Conservation (phyloP, 2,329 filamentous ascomycete genomes). For the Fusarium pseudograminearum region DNA sequence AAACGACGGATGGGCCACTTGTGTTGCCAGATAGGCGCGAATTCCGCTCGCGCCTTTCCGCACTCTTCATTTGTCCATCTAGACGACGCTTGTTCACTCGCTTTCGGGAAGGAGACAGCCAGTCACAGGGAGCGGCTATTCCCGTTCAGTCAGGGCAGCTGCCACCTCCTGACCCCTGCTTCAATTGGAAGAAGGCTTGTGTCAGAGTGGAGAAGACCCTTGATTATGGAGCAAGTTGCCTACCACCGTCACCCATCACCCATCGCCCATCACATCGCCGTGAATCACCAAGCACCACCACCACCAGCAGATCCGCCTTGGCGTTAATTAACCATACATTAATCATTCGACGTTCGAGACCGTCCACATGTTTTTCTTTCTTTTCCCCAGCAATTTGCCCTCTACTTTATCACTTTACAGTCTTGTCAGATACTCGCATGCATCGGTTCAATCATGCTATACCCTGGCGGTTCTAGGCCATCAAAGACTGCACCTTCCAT, state of each 20-base stretch:
- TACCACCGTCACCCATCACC: no score
- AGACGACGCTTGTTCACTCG: slow-evolving; percentile 8
- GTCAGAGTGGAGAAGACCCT: slow-evolving; percentile 39
- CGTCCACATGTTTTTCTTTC: slow-evolving; percentile 14
- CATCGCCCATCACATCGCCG: slow-evolving; percentile 12
- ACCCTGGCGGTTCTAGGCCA: slow-evolving; percentile 26
- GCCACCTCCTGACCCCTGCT: slow-evolving; percentile 42
- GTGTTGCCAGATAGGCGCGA: slow-evolving; percentile 32
- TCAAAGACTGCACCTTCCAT: slow-evolving; percentile 20
- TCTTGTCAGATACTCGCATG: slow-evolving; percentile 8
- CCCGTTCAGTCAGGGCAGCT: slow-evolving; percentile 28
- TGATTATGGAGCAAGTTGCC: neutral
- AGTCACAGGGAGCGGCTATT: slow-evolving; percentile 26
- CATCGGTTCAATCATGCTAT: slow-evolving; percentile 11
- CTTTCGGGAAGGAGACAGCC: slow-evolving; percentile 4
- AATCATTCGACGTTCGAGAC: slow-evolving; percentile 11
- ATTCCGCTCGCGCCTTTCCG: slow-evolving; percentile 38
- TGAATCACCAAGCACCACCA: slow-evolving; percentile 21
- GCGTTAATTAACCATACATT: slow-evolving; percentile 31
- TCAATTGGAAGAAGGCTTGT: slow-evolving; percentile 16
- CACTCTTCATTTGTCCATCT: slow-evolving; percentile 34
- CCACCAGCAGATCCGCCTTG: slow-evolving; percentile 41
- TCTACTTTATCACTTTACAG: neutral
- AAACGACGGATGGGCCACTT: slow-evolving; percentile 22
- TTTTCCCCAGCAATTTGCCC: neutral